Evolutionary conservation across 805 yeast species (phyloP), one percentile per base, ranked within the genome.

Genomic region (Cyberlindnera samutprakarnensis): DNA sequence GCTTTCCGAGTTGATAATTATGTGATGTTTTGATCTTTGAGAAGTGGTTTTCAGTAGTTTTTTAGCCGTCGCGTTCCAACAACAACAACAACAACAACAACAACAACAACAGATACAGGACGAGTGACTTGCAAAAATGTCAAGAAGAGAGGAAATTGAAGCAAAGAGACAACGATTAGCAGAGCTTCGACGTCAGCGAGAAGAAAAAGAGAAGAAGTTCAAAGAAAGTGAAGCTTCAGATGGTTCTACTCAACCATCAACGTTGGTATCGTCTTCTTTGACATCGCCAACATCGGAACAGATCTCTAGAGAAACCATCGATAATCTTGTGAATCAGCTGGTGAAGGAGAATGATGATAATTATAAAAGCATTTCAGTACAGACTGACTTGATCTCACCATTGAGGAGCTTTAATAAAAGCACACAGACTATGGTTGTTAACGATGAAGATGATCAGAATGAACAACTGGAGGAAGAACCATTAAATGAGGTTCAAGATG

Each of bases 141-240:
- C 57, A 24, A 45, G 57, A 29, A 46, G 69, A 39, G 39, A 53
- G 23, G 64, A 66, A 43, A 62, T 76, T 26, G 80, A 75, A 44
- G 71, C 70, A 32, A 73, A 75, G 41, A 57, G 63, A 35, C 66
- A 61, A 27, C 61, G 66, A 32, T 50, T 76, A 21, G 71, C 70
- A 20, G 72, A 69, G 49, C 58, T 76, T n/a, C 54, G 74, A 22
- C 62, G 61, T 23, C 66, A 62, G 42, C 49, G 79, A 20, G 67
- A 59, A 31, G 57, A 49, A 35, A 54, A 42, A 23, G 41, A 40
- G 28, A 36, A 20, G n/a, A n/a, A 4, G 6, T 17, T 22, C 20
- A 18, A 29, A 38, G 22, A 27, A n/a, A n/a, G n/a, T n/a, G n/a
- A n/a, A n/a, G n/a, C n/a, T n/a, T n/a, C n/a, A n/a, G n/a, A n/a